A percentile compares a stretch with the other conserved stretches of the same genome.
Conservation (phyloP, 2,329 filamentous ascomycete species). For the Aspergillus felis region DNA sequence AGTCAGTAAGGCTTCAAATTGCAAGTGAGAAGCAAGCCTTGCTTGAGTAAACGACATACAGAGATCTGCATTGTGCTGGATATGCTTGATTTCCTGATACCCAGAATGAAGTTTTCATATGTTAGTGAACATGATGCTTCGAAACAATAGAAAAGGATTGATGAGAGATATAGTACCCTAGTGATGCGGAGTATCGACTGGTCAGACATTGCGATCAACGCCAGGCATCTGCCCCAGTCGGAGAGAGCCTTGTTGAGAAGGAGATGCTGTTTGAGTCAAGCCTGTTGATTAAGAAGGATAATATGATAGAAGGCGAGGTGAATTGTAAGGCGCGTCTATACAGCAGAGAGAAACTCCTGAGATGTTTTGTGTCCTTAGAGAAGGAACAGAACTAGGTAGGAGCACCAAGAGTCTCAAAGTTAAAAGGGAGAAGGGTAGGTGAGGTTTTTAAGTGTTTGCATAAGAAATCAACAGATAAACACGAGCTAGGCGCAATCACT, state of each 20-base stretch:
- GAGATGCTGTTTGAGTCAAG: background rate
- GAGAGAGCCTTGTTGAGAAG: background rate
- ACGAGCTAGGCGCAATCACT: background rate
- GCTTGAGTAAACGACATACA: slow-evolving; percentile 54
- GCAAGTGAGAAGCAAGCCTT: background rate
- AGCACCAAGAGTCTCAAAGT: background rate
- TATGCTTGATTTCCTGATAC: slow-evolving; percentile 72
- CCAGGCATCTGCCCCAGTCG: background rate
- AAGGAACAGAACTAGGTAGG: background rate
- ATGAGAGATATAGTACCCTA: slow-evolving; percentile 55
- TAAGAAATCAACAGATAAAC: background rate
- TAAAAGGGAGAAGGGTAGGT: background rate
- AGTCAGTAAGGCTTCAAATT: slow-evolving; percentile 11
- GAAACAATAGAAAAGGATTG: background rate
- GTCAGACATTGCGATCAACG: slow-evolving; percentile 59
- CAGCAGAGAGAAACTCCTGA: background rate
- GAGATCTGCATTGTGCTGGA: slow-evolving; percentile 78
- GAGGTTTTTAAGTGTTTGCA: background rate
- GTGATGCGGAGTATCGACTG: slow-evolving; percentile 86
- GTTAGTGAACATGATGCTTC: slow-evolving; percentile 11
- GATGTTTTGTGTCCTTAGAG: background rate
- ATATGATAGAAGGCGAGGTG: background rate
- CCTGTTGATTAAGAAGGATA: background rate
- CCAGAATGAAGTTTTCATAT: slow-evolving; percentile 7
- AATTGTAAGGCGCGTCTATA: background rate